Evolutionary conservation across 371 early-diverging fungal genomes (phyloP), one percentile per base, ranked within the genome.

Genomic region (Umbelopsis sp.): DNA sequence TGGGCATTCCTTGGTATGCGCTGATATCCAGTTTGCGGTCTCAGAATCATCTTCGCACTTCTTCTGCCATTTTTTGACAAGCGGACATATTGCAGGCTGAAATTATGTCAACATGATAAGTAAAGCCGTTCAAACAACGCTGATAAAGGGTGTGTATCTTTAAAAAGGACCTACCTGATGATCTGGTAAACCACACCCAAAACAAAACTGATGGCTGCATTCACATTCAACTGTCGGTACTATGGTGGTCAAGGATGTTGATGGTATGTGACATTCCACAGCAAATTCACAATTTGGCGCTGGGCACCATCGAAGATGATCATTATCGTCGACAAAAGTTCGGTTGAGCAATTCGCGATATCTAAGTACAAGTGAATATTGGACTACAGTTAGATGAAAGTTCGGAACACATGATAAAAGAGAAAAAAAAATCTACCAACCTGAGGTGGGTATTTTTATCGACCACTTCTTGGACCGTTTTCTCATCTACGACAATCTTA

Each of bases 11-110:
- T 98, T 97, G 51, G 98, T 98, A 80, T 98, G 91, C 35, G 96
- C 96, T 29, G 92, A 90, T 66, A 98, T 94, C 98, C 98, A 99
- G 79, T 97, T 97, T 22, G 97, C 91, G 4, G 98, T 99, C 74
- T 98, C 98, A 18, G 97, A 96, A 75, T 99, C 99, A 80, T 99
- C 98, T 44, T 87, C 91, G 77, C 98, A 97, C 79, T 98, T 98
- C 70, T 96, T 93, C 50, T 95, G 67, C 98, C 98, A 99, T 70
- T 83, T 78, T 69, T 91, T 91, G 41, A 93, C 95, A 32, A 98
- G 77, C 2, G 69, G 69, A 79, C 99, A 99, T n/a, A 93, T 86
- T 67, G 91, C 91, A 4, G 99, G 99, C 73, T 78, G 69, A 32
- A 32, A 41, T 10, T 10, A 41, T 41, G 41, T 41, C 41, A 41